These are phyloP conservation scores for Corymbia calophylla DNA, from an alignment of 441 rosid species.

Conservation along the genomic window DNA sequence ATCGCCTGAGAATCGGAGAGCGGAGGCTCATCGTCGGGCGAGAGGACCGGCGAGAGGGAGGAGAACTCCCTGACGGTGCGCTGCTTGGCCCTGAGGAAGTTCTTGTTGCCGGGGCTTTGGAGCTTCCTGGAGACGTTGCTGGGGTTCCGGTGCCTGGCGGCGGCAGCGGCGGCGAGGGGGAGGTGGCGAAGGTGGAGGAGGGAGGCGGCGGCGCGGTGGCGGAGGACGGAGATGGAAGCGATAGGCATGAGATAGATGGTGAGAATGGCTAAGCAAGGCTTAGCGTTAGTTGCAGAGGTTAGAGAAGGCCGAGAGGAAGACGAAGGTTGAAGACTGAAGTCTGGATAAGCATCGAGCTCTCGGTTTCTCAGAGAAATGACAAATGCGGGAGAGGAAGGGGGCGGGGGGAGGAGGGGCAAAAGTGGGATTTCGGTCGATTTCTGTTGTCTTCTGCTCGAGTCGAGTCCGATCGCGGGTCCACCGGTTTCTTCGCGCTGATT, in stretches of 20 bases:
- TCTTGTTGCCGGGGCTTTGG: constrained; percentile 39
- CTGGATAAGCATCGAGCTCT: neutral
- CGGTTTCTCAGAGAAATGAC: neutral
- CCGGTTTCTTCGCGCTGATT: neutral
- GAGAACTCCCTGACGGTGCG: constrained; percentile 39
- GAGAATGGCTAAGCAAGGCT: neutral
- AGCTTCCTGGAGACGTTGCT: constrained; percentile 31
- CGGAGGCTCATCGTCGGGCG: constrained; percentile 30
- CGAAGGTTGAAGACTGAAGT: neutral
- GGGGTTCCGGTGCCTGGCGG: constrained; percentile 32
- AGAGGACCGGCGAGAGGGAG: constrained; percentile 56
- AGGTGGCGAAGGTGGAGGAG: constrained; percentile 5
- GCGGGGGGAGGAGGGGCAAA: neutral
- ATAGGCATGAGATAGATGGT: constrained; percentile 32
- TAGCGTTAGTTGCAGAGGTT: neutral
- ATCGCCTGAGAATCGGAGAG: constrained; percentile 73
- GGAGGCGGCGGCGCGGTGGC: constrained; percentile 28
- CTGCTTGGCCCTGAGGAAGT: constrained; percentile 59
- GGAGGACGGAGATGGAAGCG: constrained; percentile 45
- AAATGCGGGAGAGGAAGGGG: neutral
- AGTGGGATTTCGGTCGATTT: neutral
- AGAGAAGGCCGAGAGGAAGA: neutral
- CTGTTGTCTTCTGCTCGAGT: neutral
- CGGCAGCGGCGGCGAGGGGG: constrained; percentile 24
- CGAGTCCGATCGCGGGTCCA: neutral